Conservation (phyloP, 2,329 filamentous ascomycete species). For the Xylariaceae sp. region DNA sequence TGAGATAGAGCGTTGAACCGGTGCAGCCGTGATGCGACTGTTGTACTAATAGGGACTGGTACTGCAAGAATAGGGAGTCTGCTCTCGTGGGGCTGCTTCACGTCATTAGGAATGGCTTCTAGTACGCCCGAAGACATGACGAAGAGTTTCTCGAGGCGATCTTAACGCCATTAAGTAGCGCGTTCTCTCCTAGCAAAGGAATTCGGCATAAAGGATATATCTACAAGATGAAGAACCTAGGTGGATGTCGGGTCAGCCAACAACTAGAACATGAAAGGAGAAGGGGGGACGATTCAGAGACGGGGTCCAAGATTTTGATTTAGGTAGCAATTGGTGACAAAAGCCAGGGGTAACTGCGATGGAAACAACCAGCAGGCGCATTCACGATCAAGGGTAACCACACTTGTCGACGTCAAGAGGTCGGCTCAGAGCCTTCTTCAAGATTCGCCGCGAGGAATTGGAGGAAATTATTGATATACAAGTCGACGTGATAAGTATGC, state of each 20-base stretch:
- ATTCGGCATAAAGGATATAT: slow-evolving; percentile 12
- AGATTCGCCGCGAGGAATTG: slow-evolving; percentile 25
- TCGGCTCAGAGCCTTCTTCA: slow-evolving; percentile 25
- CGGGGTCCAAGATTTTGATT: background rate
- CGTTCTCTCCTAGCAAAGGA: background rate
- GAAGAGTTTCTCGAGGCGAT: background rate
- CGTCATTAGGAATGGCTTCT: slow-evolving; percentile 10
- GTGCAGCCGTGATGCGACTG: slow-evolving; percentile 33
- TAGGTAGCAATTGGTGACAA: background rate
- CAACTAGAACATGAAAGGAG: background rate
- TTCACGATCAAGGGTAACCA: slow-evolving; percentile 20
- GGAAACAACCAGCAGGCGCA: slow-evolving; percentile 9
- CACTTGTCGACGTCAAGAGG: slow-evolving; percentile 19
- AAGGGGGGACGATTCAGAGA: background rate
- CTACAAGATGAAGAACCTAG: background rate
- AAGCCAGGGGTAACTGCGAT: slow-evolving; percentile 7
- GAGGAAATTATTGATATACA: slow-evolving; percentile 37
- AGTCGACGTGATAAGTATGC: slow-evolving; percentile 32
- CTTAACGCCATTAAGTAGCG: background rate
- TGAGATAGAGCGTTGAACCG: slow-evolving; percentile 30
- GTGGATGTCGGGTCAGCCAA: background rate
- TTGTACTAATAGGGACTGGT: slow-evolving; percentile 28
- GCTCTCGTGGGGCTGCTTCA: background rate
- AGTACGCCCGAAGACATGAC: slow-evolving; percentile 9
- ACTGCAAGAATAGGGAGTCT: background rate